Base-by-base conservation (phyloP, 495 filamentous ascomycete genomes). In the Penicilliopsis zonata region DNA sequence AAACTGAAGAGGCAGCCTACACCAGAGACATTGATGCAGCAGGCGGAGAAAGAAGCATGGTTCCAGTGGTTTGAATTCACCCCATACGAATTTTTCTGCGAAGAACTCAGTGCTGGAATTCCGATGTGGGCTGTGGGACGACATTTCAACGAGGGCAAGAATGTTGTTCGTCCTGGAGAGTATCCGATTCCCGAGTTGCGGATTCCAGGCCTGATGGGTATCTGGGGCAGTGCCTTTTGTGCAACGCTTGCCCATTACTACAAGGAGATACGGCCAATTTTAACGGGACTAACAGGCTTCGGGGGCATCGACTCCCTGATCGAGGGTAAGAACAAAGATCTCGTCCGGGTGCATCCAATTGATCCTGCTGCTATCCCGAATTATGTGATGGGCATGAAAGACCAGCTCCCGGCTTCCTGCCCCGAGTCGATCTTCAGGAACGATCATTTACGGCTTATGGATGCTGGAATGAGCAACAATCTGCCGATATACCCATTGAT, bases 61-160 rank as follows among this genome's bases (percentile, higher is more conserved):
- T 98, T 98, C 42, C 88, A 98, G 45, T 98, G 90, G 90, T 96
- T 94, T 42, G 90, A 98, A 41, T 76, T 87, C 36, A 93, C 85
- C 0, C 90, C 90, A 0, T 98, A 93, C 42, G 90, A 98, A 55
- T 77, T 98, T 43, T 95, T 86, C 53, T 94, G 85, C 48, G 90
- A 98, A 50, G 90, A 96, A 39, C 76, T 82, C 18, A 63, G 66
- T 30, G 88, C 88, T 12, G 87, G 90, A 9, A 95, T 98, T 37
- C 90, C 90, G 0, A 93, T 82, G 0, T 98, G 87, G 86, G 81
- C 85, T 5, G 58, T 98, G 36, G 90, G 90, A 13, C 68, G 90
- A 26, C 73, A 74, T 28, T 98, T 94, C 54, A 49, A 80, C 18
- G 65, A 69, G 30, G 90, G 90, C 25, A 46, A 51, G 19, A 78